phyloP scores from a whole-genome alignment of 257 asterid genomes.

The Ilex asprella region DNA sequence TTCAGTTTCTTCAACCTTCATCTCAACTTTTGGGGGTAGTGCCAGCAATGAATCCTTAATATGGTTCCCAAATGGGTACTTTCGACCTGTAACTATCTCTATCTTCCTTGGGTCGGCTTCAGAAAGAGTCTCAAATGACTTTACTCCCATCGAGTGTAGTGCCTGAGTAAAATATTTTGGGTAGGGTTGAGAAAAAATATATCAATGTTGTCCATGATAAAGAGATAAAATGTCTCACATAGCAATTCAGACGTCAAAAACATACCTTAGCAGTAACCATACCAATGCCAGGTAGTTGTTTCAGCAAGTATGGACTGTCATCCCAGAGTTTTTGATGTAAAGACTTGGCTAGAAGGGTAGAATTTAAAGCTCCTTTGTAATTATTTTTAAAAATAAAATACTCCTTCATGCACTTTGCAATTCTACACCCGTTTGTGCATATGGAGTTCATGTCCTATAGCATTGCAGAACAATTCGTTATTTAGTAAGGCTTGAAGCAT shows the following conservation, averaged over 20 bases:
- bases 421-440: slow-evolving; percentile 87
- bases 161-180: slow-evolving; percentile 41
- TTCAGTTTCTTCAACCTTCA: slow-evolving; percentile 55
- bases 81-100: slow-evolving; percentile 84
- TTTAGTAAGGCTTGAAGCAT: slow-evolving; percentile 7
- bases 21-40: slow-evolving; percentile 79
- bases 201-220: slow-evolving; percentile 5
- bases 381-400: slow-evolving; percentile 66
- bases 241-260: slow-evolving; percentile 13
- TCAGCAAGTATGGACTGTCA: slow-evolving; percentile 87
- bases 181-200: slow-evolving; percentile 11
- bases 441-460: slow-evolving; percentile 71
- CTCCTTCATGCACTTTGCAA: slow-evolving; percentile 96
- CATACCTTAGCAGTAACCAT: slow-evolving; percentile 98
- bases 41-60: slow-evolving; percentile 73
- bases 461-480: slow-evolving; percentile 9
- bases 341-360: slow-evolving; percentile 69
- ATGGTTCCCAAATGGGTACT: slow-evolving; percentile 93
- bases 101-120: slow-evolving; percentile 97
- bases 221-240: slow-evolving; percentile 8
- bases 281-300: slow-evolving; percentile 95
- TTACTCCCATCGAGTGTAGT: slow-evolving; percentile 88
- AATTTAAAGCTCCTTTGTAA: slow-evolving; percentile 74
- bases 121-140: slow-evolving; percentile 63
- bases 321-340: slow-evolving; percentile 91